Percentiles rank a stretch among this genome's conserved stretches.
Conservation (phyloP, 257 asterid species). For the Solanum arcanum region DNA sequence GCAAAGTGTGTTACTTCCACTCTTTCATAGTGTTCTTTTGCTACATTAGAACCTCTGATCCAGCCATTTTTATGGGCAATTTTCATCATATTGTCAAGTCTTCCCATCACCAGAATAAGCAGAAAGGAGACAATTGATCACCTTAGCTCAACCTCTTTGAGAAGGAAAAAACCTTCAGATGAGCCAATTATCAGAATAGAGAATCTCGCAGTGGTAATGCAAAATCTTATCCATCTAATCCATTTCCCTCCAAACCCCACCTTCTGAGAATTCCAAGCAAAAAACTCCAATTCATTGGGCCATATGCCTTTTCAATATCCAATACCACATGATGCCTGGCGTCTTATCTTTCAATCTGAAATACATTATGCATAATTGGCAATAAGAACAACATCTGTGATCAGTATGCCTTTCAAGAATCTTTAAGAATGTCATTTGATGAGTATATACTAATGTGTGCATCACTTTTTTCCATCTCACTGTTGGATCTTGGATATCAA, state of each 20-base stretch:
- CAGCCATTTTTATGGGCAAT: not conserved
- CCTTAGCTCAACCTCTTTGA: not conserved
- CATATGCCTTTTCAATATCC: not conserved
- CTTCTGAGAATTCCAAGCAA: not conserved
- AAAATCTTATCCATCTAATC: not conserved
- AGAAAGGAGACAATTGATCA: not conserved
- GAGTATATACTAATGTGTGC: not conserved
- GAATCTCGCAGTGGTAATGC: not conserved
- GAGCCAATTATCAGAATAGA: not conserved
- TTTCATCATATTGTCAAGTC: not conserved
- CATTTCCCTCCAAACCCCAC: not conserved
- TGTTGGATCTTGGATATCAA: not conserved
- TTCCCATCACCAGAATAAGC: not conserved
- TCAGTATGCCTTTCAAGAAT: not conserved
- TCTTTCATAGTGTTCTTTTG: not conserved
- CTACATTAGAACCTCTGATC: not conserved
- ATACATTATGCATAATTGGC: not conserved
- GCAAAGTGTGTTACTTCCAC: not conserved
- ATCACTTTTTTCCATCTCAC: not conserved
- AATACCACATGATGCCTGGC: not conserved
- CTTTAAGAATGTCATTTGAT: not conserved
- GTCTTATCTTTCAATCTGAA: not conserved
- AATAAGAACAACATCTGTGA: not conserved
- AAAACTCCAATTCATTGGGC: not conserved
- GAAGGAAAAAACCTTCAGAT: not conserved